Conservation (phyloP, 73 alveolate genomes). For the Strombidium stylifer region DNA sequence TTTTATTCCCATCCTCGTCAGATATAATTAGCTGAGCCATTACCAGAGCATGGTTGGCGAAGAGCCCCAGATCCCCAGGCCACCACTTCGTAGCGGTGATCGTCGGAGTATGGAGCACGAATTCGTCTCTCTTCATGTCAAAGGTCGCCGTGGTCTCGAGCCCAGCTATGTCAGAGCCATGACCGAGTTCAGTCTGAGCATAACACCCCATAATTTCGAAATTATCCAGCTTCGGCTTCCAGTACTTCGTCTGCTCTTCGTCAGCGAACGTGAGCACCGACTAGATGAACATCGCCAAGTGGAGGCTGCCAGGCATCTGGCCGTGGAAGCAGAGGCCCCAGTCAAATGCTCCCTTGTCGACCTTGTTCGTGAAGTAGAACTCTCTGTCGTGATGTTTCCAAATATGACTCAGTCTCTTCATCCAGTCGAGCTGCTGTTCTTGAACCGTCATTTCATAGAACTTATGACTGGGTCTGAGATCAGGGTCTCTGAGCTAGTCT, state of each 20-base stretch:
- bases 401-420: too few relatives aligned
- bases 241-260: slow-evolving; percentile 56
- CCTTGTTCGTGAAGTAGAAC: background rate
- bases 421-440: too few relatives aligned
- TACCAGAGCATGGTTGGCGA: slow-evolving; percentile 72
- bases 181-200: slow-evolving; percentile 91
- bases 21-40: slow-evolving; percentile 66
- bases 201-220: slow-evolving; percentile 64
- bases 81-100: slow-evolving; percentile 65
- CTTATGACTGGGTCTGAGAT: slow-evolving; percentile 8
- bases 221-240: slow-evolving; percentile 47
- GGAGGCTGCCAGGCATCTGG: slow-evolving; percentile 40
- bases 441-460: background rate
- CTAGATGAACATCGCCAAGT: slow-evolving; percentile 45
- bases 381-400: too few relatives aligned
- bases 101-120: slow-evolving; percentile 58
- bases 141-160: slow-evolving; percentile 74
- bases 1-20: slow-evolving; percentile 51
- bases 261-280: slow-evolving; percentile 43
- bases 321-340: background rate
- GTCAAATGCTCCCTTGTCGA: too few relatives aligned
- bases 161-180: slow-evolving; percentile 85
- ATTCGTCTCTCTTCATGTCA: slow-evolving; percentile 62
- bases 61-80: slow-evolving; percentile 74
- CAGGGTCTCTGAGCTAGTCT: too few relatives aligned